Percentiles rank a stretch among this genome's conserved stretches.
These are phyloP conservation scores for Aspergillus vadensis DNA, from an alignment of 2,329 filamentous ascomycete species.

Conservation along the genomic window DNA sequence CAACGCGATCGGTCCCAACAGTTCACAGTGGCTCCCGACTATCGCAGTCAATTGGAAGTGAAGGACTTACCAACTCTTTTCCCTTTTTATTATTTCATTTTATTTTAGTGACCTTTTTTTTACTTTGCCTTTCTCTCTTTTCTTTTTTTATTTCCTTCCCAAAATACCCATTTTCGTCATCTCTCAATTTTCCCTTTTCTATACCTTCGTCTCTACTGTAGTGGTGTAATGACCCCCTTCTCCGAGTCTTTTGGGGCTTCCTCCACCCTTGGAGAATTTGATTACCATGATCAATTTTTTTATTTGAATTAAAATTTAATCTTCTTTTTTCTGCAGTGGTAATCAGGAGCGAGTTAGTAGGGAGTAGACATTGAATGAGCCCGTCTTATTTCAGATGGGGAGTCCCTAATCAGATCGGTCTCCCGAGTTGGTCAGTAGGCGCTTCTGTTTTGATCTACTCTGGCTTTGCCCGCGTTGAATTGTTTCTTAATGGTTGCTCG, in stretches of 20 bases:
- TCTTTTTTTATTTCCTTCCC: not conserved
- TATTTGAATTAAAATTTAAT: not conserved
- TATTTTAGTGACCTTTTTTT: not conserved
- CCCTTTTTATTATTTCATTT: not conserved
- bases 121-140: not conserved
- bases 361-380: not conserved
- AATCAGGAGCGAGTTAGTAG: constrained; percentile 2
- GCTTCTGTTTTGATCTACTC: constrained; percentile 8
- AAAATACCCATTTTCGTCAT: not conserved
- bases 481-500: constrained; percentile 16
- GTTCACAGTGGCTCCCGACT: constrained; percentile 18
- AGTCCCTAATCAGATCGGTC: constrained; percentile 14
- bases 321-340: not conserved
- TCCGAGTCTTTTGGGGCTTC: not conserved
- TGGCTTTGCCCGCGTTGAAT: constrained; percentile 9
- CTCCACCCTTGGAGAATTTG: not conserved
- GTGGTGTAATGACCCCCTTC: not conserved
- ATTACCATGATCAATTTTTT: not conserved
- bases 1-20: constrained; percentile 25
- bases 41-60: constrained; percentile 12
- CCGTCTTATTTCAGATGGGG: constrained; percentile 12
- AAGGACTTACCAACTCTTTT: constrained; percentile 1
- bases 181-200: not conserved
- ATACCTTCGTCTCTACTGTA: not conserved
- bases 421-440: constrained; percentile 8